Evolutionary conservation across 2,329 filamentous ascomycete genomes (phyloP).

Genomic region (Colletotrichum navitas): DNA sequence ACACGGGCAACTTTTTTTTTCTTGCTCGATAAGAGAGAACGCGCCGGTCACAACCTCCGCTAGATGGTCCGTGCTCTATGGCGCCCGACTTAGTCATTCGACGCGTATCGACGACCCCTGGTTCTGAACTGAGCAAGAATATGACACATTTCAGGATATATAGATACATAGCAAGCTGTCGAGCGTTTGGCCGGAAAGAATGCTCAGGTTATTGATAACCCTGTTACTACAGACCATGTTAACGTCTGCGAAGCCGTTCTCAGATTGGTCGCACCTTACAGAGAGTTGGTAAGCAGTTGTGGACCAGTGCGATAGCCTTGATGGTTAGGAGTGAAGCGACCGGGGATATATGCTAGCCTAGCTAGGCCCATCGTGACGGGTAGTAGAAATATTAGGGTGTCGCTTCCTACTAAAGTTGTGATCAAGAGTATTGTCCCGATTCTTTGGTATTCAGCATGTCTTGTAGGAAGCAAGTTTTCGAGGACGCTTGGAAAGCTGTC

Average conservation of each 20-base stretch:
- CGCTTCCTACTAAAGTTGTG: no score
- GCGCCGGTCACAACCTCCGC: constrained; percentile 30
- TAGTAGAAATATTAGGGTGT: no score
- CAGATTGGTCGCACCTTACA: background rate
- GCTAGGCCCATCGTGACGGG: no score
- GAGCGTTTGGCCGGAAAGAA: background rate
- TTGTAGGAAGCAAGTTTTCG: no score
- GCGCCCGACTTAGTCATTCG: background rate
- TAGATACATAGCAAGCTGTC: background rate
- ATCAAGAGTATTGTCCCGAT: no score
- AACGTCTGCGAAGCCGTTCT: background rate
- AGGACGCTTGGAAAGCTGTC: no score
- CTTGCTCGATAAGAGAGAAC: constrained; percentile 21
- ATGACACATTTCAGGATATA: no score
- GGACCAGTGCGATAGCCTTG: background rate
- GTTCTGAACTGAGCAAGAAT: background rate
- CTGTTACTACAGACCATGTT: background rate
- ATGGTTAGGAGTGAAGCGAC: background rate
- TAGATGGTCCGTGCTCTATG: background rate
- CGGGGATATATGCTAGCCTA: no score
- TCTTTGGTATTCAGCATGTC: no score
- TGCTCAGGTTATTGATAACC: background rate
- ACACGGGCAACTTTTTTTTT: constrained; percentile 39
- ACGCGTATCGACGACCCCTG: background rate
- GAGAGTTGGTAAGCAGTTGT: background rate